A percentile compares a stretch with the other conserved stretches of the same genome.
Conservation (phyloP, 2,329 filamentous ascomycete genomes). For the Diplodia sapinea region DNA sequence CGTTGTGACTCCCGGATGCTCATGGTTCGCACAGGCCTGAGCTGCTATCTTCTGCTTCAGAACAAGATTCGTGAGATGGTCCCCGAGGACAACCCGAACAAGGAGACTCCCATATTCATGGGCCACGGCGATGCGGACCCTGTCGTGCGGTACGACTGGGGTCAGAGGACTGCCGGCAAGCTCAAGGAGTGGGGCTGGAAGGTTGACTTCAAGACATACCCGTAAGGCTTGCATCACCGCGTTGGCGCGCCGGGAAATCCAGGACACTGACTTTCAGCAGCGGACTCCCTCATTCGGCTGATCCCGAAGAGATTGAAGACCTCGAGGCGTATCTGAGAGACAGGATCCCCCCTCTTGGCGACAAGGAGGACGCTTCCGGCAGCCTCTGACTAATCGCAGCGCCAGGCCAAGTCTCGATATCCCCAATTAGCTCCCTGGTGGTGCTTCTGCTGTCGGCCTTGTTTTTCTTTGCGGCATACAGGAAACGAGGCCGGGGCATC, state of each 20-base stretch:
- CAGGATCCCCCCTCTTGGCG: conserved; percentile 57
- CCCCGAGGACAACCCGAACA: conserved; percentile 61
- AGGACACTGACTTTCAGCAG: conserved; percentile 47
- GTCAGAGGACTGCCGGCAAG: conserved; percentile 67
- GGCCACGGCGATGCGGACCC: conserved; percentile 82
- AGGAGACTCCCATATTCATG: conserved; percentile 84
- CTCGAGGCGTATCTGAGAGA: conserved; percentile 69
- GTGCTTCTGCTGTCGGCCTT: conserved; percentile 13
- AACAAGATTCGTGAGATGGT: conserved; percentile 63
- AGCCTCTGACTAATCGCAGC: conserved; percentile 26
- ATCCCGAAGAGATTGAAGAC: conserved; percentile 79
- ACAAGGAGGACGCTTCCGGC: conserved; percentile 35
- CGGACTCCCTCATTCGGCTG: conserved; percentile 76
- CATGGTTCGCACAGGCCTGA: conserved; percentile 58
- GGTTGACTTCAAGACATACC: conserved; percentile 77
- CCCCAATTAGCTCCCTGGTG: neutral
- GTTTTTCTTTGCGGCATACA: conserved; percentile 13
- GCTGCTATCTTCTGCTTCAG: conserved; percentile 77
- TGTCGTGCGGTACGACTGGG: conserved; percentile 73
- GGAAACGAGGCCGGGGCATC: conserved; percentile 9
- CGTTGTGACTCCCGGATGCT: neutral
- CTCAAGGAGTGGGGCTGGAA: conserved; percentile 74
- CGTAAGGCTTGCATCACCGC: conserved; percentile 56
- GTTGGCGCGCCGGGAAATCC: neutral
- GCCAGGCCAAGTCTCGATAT: neutral